These are phyloP conservation scores for Pichia sporocuriosa DNA, from an alignment of 805 yeast species.

Conservation along the genomic window DNA sequence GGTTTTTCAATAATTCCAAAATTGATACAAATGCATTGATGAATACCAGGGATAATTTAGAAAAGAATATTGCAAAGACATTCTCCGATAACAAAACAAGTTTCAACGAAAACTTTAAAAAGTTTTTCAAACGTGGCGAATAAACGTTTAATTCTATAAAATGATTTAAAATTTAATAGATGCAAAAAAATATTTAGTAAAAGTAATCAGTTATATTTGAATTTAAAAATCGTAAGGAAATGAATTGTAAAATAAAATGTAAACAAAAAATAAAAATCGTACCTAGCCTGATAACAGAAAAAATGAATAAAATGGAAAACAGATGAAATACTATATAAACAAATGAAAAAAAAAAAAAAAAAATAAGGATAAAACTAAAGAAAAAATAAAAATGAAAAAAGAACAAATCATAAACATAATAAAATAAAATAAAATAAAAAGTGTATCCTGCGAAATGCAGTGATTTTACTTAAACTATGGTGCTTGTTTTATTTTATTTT, in stretches of 20 bases:
- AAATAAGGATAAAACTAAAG: background rate
- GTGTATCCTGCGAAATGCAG: too few relatives aligned
- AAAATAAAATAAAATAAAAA: background rate
- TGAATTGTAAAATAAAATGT: too few relatives aligned
- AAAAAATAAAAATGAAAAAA: background rate
- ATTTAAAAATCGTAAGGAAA: too few relatives aligned
- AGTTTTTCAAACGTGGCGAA: slow-evolving; percentile 38
- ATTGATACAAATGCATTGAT: slow-evolving; percentile 27
- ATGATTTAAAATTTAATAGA: background rate
- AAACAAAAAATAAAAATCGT: slow-evolving; percentile 1
- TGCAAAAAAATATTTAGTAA: too few relatives aligned
- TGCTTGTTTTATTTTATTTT: too few relatives aligned
- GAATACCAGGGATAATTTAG: slow-evolving; percentile 37
- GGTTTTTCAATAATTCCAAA: slow-evolving; percentile 20
- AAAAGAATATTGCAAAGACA: slow-evolving; percentile 40
- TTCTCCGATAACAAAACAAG: slow-evolving; percentile 50
- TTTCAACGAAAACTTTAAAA: slow-evolving; percentile 65
- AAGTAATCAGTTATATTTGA: background rate
- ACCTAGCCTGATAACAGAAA: too few relatives aligned
- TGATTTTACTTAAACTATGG: too few relatives aligned
- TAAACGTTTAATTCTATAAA: background rate
- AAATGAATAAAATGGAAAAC: background rate
- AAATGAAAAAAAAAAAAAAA: background rate
- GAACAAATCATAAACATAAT: background rate
- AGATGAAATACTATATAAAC: background rate